Evolutionary conservation across 2,329 filamentous ascomycete genomes (phyloP), one percentile per base, ranked within the genome.

Genomic region (Penicillium sp.): DNA sequence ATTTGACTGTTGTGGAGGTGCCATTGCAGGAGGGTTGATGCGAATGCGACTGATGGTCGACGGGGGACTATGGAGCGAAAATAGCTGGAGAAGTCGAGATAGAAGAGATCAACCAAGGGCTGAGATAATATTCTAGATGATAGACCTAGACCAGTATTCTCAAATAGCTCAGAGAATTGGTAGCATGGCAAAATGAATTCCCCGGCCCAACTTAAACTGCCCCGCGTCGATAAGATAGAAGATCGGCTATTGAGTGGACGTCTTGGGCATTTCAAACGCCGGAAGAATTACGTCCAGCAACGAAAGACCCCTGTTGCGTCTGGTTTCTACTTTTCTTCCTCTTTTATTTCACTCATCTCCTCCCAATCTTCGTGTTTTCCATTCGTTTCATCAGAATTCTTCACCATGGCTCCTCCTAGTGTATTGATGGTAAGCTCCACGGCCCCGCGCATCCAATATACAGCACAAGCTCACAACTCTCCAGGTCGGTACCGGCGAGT

Each of bases 401-500:
- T 24, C 52, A 65, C 51, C 43, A 84, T 84, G 80, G 78, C 81
- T 61, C 81, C 83, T 59, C 79, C 87, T 55, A 86, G 84, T 61
- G 85, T 89, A 61, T 78, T 89, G 68, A 89, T 89, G 85, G 85
- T 85, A 64, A 68, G 77, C 66, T 46, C 58, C 46, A 8, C 34
- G 20, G 29, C 29, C 42, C 26, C 30, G n/a, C n/a, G n/a, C n/a
- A 9, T 17, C 3, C 24, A 4, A 29, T 18, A 44, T 41, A 20
- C 33, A 30, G 44, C 34, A 12, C 34, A 43, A 54, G 34, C 48
- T 58, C 30, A 60, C 32, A 13, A 10, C 44, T 23, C 20, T 18
- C 43, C 54, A 87, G 88, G 84, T 96, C 52, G 92, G 92, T 59
- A 96, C 92, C 9, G 93, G 92, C 67, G 92, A 97, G 81, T 97